A percentile compares a stretch with the other conserved stretches of the same genome.
Conservation (phyloP, 257 asterid genomes). For the Osmanthus fragrans region DNA sequence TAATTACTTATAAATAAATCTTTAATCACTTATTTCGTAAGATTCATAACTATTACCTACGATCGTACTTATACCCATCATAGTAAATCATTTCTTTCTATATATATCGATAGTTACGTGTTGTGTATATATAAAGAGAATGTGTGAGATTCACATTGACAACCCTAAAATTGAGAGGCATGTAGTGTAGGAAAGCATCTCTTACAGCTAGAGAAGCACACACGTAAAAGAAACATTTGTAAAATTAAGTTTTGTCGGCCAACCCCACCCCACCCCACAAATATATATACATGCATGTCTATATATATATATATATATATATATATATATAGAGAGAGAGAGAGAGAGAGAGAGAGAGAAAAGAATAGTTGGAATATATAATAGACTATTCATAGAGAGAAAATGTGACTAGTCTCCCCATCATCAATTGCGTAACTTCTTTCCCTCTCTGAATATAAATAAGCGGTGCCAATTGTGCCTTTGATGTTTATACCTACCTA, state of each 20-base stretch:
- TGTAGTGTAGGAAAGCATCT: constrained; percentile 65
- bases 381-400: not conserved
- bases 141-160: not conserved
- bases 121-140: not conserved
- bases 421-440: constrained; percentile 32
- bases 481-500: not conserved
- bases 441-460: constrained; percentile 4
- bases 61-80: no score
- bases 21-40: no score
- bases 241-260: constrained; percentile 23
- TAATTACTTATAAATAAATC: no score
- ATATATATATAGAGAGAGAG: no score
- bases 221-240: constrained; percentile 29
- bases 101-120: no score
- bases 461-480: constrained; percentile 23
- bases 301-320: no score
- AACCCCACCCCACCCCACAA: not conserved
- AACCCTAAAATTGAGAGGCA: not conserved
- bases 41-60: no score
- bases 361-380: not conserved
- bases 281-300: not conserved
- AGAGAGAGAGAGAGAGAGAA: not conserved
- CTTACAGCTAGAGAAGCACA: constrained; percentile 47
- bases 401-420: constrained; percentile 18
- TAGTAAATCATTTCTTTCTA: no score